Conservation (phyloP, 768 basidiomycete species). For the Kwoniella mangroviensis region DNA sequence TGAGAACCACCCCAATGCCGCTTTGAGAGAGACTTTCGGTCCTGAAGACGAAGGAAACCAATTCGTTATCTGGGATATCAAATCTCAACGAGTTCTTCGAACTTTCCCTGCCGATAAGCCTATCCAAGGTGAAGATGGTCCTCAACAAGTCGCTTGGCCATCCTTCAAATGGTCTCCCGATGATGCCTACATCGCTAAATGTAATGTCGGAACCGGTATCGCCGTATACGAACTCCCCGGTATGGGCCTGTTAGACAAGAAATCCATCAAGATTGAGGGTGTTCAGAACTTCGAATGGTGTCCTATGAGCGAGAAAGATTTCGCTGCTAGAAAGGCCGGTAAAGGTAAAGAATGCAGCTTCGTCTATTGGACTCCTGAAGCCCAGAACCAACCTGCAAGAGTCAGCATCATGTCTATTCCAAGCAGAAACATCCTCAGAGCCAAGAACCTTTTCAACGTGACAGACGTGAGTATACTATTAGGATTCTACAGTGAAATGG, state of each 20-base stretch:
- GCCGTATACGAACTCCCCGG: constrained; percentile 93
- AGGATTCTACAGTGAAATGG: not conserved
- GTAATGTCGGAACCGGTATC: constrained; percentile 89
- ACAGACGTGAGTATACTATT: constrained; percentile 71
- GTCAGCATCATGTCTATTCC: constrained; percentile 93
- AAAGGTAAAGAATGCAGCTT: constrained; percentile 82
- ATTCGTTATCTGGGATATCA: constrained; percentile 98
- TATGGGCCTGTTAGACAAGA: constrained; percentile 94
- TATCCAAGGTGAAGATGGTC: constrained; percentile 58
- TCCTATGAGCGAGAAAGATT: constrained; percentile 86
- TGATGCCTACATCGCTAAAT: constrained; percentile 89
- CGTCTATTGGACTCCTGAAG: constrained; percentile 97
- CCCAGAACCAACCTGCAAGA: constrained; percentile 91
- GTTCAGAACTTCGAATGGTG: constrained; percentile 99
- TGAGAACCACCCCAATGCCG: constrained; percentile 75
- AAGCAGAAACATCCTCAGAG: constrained; percentile 76
- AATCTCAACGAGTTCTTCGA: constrained; percentile 85
- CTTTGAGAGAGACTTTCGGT: constrained; percentile 50
- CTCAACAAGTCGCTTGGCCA: constrained; percentile 69
- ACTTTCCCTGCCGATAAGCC: constrained; percentile 71
- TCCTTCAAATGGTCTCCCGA: constrained; percentile 96
- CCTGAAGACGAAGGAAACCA: constrained; percentile 96
- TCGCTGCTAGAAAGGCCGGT: constrained; percentile 70
- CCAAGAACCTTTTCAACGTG: constrained; percentile 98
- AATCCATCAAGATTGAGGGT: constrained; percentile 95